phyloP scores from a whole-genome alignment of 345 rosid species.

The Fremontodendron californicum region DNA sequence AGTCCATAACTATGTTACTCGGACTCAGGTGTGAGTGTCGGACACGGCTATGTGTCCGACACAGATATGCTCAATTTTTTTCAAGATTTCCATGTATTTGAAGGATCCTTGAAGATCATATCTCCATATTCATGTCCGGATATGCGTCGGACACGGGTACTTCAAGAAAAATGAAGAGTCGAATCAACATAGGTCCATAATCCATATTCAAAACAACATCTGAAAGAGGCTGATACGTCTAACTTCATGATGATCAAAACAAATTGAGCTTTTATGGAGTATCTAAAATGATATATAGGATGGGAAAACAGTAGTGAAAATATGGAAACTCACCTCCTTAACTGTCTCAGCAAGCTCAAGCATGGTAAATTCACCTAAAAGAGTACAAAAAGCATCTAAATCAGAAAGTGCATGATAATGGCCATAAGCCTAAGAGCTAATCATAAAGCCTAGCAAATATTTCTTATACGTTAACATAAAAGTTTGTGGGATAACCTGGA shows the following conservation, averaged over 20 bases:
- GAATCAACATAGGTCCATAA: no score
- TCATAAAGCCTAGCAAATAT: neutral
- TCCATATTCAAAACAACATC: neutral
- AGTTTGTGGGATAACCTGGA: conserved; percentile 50
- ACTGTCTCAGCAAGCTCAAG: conserved; percentile 83
- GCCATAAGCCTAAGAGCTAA: neutral
- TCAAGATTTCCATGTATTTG: no score
- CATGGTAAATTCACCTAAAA: conserved; percentile 83
- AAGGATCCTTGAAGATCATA: no score
- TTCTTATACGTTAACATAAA: neutral
- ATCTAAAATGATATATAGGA: neutral
- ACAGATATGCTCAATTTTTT: no score
- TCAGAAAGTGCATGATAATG: neutral
- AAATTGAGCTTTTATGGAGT: neutral
- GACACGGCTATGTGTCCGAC: no score
- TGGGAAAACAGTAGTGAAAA: neutral
- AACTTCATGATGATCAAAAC: neutral
- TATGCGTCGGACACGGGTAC: no score
- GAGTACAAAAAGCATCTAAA: neutral
- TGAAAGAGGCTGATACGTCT: neutral
- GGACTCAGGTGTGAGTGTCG: no score
- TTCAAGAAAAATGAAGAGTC: no score
- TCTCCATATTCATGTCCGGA: no score
- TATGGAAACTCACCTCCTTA: conserved; percentile 58
- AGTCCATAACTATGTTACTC: no score